Conservation (phyloP, 257 asterid genomes). For the Gardenia jasminoides region DNA sequence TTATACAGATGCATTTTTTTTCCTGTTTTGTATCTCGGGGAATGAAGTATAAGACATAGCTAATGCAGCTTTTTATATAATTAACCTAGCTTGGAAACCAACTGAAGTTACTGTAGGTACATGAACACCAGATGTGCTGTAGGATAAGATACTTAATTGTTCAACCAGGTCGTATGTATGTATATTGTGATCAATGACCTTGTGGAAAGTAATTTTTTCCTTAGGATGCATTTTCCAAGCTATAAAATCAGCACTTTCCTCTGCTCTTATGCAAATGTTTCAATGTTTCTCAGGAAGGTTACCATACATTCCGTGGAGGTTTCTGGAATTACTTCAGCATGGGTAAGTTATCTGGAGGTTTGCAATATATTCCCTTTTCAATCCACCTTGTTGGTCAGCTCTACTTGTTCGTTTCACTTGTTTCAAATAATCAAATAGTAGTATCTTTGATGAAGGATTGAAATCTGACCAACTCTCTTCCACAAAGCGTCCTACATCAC, state of each 20-base stretch:
- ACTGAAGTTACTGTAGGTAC: neutral
- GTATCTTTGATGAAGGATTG: neutral
- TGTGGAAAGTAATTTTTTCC: neutral
- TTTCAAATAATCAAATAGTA: neutral
- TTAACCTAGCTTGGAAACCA: neutral
- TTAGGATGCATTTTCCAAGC: neutral
- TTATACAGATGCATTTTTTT: neutral
- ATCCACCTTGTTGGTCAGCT: neutral
- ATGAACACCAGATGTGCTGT: no score
- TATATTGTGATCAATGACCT: neutral
- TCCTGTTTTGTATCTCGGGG: neutral
- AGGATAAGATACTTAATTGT: neutral
- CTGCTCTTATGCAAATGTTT: neutral
- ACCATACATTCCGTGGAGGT: slow-evolving; percentile 49
- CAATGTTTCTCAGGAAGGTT: slow-evolving; percentile 38
- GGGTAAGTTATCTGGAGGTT: slow-evolving; percentile 34
- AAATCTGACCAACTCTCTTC: neutral
- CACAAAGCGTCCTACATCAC: neutral
- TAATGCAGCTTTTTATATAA: neutral
- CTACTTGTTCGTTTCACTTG: neutral
- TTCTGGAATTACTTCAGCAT: slow-evolving; percentile 62
- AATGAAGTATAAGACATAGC: neutral
- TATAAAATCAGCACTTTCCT: neutral
- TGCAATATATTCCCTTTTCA: neutral
- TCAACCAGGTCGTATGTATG: neutral